phyloP scores from a whole-genome alignment of 805 yeast genomes.

The Tetrapisispora nanseiensis region DNA sequence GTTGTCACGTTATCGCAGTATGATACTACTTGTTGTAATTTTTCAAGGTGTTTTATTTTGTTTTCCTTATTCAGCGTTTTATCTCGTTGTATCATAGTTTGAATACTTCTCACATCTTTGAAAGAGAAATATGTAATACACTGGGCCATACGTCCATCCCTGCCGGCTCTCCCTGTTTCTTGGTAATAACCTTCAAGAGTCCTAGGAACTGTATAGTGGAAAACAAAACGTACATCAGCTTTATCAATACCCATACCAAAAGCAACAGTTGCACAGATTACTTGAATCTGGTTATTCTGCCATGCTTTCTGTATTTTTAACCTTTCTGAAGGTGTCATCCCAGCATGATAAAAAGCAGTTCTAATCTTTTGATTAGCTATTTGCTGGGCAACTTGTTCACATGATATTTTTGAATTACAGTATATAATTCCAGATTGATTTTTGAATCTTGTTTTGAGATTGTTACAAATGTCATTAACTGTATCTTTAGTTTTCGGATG shows the following conservation, averaged over 20 bases:
- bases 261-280: slow-evolving; percentile 95
- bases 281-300: slow-evolving; percentile 65
- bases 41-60: slow-evolving; percentile 68
- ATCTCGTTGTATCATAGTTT: slow-evolving; percentile 70
- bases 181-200: slow-evolving; percentile 95
- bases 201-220: slow-evolving; percentile 81
- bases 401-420: slow-evolving; percentile 81
- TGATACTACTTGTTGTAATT: slow-evolving; percentile 75
- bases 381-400: slow-evolving; percentile 71
- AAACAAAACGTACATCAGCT: slow-evolving; percentile 88
- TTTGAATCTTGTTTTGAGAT: slow-evolving; percentile 41
- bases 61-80: slow-evolving; percentile 52
- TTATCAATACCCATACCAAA: slow-evolving; percentile 99
- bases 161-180: slow-evolving; percentile 97
- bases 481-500: slow-evolving; percentile 48
- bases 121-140: slow-evolving; percentile 78
- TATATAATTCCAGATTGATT: slow-evolving; percentile 81
- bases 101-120: slow-evolving; percentile 69
- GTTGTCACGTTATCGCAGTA: slow-evolving; percentile 89
- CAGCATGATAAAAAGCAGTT: slow-evolving; percentile 85
- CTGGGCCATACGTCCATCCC: slow-evolving; percentile 79
- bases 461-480: slow-evolving; percentile 49
- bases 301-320: slow-evolving; percentile 61
- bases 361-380: slow-evolving; percentile 50
- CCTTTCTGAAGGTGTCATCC: slow-evolving; percentile 74